Percentiles rank a stretch among this genome's conserved stretches.
Conservation (phyloP, 768 basidiomycete species). For the Glaciozyma antarctica region DNA sequence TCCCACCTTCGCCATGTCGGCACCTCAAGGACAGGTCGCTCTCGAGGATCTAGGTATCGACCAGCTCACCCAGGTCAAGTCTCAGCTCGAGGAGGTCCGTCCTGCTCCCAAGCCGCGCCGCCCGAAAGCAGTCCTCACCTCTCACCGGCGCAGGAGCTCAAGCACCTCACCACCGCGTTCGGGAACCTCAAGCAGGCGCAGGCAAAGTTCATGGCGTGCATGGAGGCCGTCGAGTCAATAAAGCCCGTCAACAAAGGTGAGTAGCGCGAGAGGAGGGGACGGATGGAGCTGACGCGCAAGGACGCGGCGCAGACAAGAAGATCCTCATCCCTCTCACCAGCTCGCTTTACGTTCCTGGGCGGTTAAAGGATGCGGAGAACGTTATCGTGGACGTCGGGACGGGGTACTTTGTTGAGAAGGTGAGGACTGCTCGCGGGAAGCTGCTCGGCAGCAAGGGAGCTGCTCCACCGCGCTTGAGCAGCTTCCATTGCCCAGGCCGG, state of each 20-base stretch:
- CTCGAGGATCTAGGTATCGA: conserved; percentile 62
- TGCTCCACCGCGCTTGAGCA: background rate
- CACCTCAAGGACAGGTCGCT: conserved; percentile 20
- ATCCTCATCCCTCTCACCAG: conserved; percentile 87
- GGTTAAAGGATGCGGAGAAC: conserved; percentile 66
- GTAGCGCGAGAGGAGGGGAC: background rate
- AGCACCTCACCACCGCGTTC: conserved; percentile 82
- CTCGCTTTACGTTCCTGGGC: conserved; percentile 91
- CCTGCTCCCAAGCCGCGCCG: background rate
- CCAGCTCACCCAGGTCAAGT: conserved; percentile 78
- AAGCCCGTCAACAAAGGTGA: conserved; percentile 52
- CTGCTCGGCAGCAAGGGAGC: background rate
- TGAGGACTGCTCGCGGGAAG: conserved; percentile 37
- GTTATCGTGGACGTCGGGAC: conserved; percentile 95
- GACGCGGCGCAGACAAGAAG: conserved; percentile 56
- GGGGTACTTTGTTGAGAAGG: conserved; percentile 94
- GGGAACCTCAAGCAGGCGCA: conserved; percentile 87
- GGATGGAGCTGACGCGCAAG: background rate
- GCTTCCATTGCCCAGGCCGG: background rate
- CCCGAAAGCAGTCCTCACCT: background rate
- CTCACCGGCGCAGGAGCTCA: conserved; percentile 59
- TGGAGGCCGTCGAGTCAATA: conserved; percentile 67
- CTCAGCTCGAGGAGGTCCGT: conserved; percentile 81
- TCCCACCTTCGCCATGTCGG: conserved; percentile 12
- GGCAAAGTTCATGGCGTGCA: conserved; percentile 74